Evolutionary conservation across 2,329 filamentous ascomycete genomes (phyloP), one percentile per base, ranked within the genome.

Genomic region (Ascochyta clinopodiicola): DNA sequence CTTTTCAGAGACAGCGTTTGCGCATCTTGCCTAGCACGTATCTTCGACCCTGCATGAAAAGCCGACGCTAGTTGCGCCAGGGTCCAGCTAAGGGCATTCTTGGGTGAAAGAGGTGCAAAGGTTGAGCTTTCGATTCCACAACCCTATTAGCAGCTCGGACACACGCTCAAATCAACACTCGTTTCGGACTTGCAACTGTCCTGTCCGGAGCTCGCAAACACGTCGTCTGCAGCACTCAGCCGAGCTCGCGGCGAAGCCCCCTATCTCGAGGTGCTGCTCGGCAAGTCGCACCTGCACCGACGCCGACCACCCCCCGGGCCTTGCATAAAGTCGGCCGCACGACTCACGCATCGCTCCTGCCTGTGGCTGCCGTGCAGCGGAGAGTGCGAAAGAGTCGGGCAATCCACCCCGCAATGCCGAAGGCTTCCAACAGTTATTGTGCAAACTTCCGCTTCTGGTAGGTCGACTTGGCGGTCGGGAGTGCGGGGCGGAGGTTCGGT

Each of bases 371-470:
- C 42, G 52, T 36, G 46, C 24, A 7, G 21, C 31, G 34, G 38
- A 46, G 37, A 34, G 42, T 34, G 37, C 52, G 52, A 56, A 38
- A n/a, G 13, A 43, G 43, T 51, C 52, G 52, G 52, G 52, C 52
- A 56, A 47, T 22, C n/a, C 46, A 46, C 46, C 42, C 52, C 52
- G 52, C 52, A 56, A 56, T 56, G 52, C 52, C 52, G 52, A 57
- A 40, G 32, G 48, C 32, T 39, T 52, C 44, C 49, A 21, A 57
- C 36, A 34, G 38, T 38, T 48, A 21, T 56, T 56, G 37, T 36
- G 13, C 22, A 19, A 51, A 17, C 44, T 51, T 19, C 54, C 54
- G 36, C 38, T 35, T 53, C 21, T 19, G 47, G 38, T 21, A 52
- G 44, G 44, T 52, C 25, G 32, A 13, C 24, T 13, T 44, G 34